Conservation (phyloP, 176 grass and related monocot species). For the Poa pratensis region DNA sequence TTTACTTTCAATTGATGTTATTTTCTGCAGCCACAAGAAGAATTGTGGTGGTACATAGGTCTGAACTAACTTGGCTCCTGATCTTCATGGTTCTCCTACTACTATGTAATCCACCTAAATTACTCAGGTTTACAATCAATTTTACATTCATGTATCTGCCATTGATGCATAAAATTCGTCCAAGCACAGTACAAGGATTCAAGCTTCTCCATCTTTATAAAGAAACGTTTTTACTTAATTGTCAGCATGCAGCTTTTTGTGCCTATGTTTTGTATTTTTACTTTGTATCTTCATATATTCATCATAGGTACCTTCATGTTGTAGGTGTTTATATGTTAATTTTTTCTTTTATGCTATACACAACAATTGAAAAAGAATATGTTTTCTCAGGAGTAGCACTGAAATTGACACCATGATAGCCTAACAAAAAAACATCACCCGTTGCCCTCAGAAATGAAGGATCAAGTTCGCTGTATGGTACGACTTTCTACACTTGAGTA, state of each 20-base stretch:
- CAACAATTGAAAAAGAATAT: constrained; percentile 9
- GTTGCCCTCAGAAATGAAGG: constrained; percentile 30
- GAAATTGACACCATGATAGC: constrained; percentile 20
- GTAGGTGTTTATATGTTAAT: not conserved
- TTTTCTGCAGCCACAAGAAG: constrained; percentile 66
- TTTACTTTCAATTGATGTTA: constrained; percentile 21
- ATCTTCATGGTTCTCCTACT: constrained; percentile 3
- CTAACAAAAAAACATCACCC: constrained; percentile 39
- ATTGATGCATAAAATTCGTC: not conserved
- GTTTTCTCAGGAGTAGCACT: not conserved
- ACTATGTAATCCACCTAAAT: constrained; percentile 17
- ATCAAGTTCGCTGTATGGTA: constrained; percentile 19
- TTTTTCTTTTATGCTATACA: constrained; percentile 9
- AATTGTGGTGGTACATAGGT: constrained; percentile 54
- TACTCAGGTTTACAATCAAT: constrained; percentile 10
- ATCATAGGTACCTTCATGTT: not conserved
- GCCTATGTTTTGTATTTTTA: constrained; percentile 6
- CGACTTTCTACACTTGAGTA: constrained; percentile 1
- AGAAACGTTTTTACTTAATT: too few relatives aligned
- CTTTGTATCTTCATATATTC: not conserved
- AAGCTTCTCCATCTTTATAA: not conserved
- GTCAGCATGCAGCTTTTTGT: not conserved
- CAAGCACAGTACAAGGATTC: not conserved
- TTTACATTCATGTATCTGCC: not conserved
- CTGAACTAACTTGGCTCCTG: not conserved